Evolutionary conservation across 208 protist genomes (phyloP).

Genomic region (Leishmania aethiopica): DNA sequence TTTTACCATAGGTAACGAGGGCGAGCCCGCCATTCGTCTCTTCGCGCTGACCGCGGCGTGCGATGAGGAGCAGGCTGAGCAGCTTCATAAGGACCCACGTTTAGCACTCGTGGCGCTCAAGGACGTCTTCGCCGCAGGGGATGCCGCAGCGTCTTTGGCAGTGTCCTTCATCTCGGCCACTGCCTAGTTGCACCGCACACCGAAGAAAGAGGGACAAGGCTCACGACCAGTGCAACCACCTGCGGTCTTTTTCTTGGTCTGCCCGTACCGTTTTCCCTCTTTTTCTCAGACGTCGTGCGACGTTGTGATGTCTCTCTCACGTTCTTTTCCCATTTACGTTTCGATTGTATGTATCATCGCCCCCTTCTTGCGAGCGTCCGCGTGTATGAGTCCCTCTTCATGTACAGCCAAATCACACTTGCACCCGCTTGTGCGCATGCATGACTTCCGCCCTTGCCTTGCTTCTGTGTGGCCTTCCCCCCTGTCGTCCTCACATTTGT

Average conservation of each 20-base stretch:
- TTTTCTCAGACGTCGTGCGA: background rate
- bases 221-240: background rate
- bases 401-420: background rate
- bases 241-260: background rate
- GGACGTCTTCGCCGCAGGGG: constrained; percentile 40
- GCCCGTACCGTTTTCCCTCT: background rate
- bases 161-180: constrained; percentile 37
- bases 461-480: background rate
- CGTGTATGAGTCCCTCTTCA: background rate
- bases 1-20: constrained; percentile 75
- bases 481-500: background rate
- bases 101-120: constrained; percentile 47
- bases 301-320: background rate
- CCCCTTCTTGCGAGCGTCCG: background rate
- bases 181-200: background rate
- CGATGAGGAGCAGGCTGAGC: constrained; percentile 22
- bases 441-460: background rate
- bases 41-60: constrained; percentile 36
- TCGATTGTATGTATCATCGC: background rate
- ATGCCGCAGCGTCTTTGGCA: constrained; percentile 60
- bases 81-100: constrained; percentile 10
- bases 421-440: background rate
- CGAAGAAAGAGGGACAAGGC: background rate
- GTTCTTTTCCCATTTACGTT: too few relatives aligned
- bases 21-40: constrained; percentile 44